Evolutionary conservation across 257 asterid species (phyloP).

Genomic region (Solanum chilense): DNA sequence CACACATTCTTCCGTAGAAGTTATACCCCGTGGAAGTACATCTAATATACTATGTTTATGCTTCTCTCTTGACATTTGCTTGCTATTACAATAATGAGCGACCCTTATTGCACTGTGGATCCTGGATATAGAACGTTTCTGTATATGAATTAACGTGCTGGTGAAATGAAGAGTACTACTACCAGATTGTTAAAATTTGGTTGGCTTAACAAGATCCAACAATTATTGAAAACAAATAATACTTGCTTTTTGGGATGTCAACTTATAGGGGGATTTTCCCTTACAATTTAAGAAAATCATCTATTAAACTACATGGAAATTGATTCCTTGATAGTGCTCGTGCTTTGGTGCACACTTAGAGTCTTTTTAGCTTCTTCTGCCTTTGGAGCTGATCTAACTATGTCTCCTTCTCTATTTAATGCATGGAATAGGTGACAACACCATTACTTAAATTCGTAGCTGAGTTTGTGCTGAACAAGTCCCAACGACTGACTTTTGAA

Average conservation of each 20-base stretch:
- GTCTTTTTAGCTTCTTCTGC: not conserved
- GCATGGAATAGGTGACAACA: slow-evolving; percentile 69
- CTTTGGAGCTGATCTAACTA: not conserved
- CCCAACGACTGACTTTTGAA: slow-evolving; percentile 90
- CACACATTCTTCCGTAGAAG: not conserved
- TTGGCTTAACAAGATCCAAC: not conserved
- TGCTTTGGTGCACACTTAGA: not conserved
- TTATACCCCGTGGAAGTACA: not conserved
- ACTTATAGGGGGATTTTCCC: not conserved
- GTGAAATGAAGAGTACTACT: not conserved
- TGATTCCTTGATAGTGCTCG: not conserved
- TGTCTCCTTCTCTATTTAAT: not conserved
- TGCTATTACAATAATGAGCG: not conserved
- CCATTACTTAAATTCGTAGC: slow-evolving; percentile 91
- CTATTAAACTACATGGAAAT: not conserved
- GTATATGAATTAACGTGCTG: not conserved
- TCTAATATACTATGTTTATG: not conserved
- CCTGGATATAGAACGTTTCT: not conserved
- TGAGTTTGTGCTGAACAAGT: slow-evolving; percentile 88
- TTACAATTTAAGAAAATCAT: not conserved
- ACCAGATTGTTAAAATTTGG: not conserved
- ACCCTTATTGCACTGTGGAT: not conserved
- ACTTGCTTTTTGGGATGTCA: not conserved
- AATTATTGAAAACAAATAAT: not conserved
- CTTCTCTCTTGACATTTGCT: not conserved